Conservation (phyloP, 139 green algal species). For the Closterium sp. region DNA sequence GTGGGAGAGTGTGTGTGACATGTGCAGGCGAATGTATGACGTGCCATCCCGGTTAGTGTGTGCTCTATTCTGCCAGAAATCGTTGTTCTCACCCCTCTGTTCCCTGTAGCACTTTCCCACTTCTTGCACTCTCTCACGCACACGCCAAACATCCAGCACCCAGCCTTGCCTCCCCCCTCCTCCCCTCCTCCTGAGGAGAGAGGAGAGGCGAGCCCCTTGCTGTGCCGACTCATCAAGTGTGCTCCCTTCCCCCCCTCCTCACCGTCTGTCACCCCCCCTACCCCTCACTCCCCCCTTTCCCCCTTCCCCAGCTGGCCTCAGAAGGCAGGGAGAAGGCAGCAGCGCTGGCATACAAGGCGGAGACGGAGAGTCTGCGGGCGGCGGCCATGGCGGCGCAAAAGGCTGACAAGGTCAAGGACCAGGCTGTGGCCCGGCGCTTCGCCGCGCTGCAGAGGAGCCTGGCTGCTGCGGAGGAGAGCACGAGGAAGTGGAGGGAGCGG, state of each 20-base stretch:
- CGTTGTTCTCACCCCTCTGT: no score
- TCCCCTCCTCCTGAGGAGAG: no score
- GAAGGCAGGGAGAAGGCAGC: conserved; percentile 29
- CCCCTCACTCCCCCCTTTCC: no score
- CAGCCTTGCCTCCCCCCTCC: no score
- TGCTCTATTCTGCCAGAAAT: no score
- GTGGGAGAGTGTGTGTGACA: background rate
- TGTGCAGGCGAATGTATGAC: background rate
- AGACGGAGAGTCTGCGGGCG: conserved; percentile 29
- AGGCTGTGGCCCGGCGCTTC: conserved; percentile 25
- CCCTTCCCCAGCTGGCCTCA: background rate
- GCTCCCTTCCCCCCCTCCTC: no score
- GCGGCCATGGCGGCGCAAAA: conserved; percentile 21
- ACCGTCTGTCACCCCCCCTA: no score
- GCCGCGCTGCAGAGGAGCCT: conserved; percentile 24
- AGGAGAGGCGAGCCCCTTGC: no score
- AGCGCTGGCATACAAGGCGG: conserved; percentile 28
- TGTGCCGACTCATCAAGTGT: no score
- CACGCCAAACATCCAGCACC: no score
- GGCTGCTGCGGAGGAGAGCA: conserved; percentile 11
- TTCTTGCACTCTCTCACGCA: no score
- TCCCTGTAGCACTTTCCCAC: no score
- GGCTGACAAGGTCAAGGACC: conserved; percentile 38
- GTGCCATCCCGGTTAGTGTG: background rate
- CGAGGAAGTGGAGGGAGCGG: conserved; percentile 13